Percentiles rank a stretch among this genome's conserved stretches.
Evolutionary conservation across 192 early-diverging fungal species (phyloP).

Genomic region (Backusella psychrophila): DNA sequence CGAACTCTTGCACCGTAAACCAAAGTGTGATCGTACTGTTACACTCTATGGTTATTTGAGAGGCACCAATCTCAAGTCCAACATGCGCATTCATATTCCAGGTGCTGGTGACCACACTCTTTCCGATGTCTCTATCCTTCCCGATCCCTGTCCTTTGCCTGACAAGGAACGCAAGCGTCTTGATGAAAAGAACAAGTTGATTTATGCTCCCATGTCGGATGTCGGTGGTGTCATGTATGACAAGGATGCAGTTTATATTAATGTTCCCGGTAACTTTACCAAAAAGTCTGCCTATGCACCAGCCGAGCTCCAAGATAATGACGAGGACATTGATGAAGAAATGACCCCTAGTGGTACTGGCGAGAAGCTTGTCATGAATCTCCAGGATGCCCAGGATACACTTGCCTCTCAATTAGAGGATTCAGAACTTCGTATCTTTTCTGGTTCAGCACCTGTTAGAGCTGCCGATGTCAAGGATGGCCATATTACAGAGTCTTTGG

Average conservation of each 20-base stretch:
- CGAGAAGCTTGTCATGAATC: constrained; percentile 88
- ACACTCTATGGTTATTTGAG: constrained; percentile 95
- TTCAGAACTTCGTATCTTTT: constrained; percentile 70
- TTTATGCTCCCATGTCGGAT: constrained; percentile 98
- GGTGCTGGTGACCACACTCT: constrained; percentile 90
- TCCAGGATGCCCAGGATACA: constrained; percentile 83
- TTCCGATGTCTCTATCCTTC: constrained; percentile 68
- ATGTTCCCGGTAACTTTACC: constrained; percentile 84
- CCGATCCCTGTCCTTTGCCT: constrained; percentile 97
- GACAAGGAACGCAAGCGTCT: constrained; percentile 88
- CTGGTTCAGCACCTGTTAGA: constrained; percentile 56
- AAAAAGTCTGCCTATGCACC: constrained; percentile 49
- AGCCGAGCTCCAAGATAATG: constrained; percentile 39
- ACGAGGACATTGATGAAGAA: constrained; percentile 36
- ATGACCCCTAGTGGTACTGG: constrained; percentile 50
- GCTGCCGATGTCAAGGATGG: constrained; percentile 44
- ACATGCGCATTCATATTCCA: constrained; percentile 91
- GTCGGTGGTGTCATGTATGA: constrained; percentile 99
- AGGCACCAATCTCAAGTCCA: constrained; percentile 90
- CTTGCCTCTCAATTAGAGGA: constrained; percentile 66
- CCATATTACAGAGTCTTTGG: constrained; percentile 27
- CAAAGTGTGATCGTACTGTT: constrained; percentile 89
- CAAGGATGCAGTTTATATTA: constrained; percentile 99
- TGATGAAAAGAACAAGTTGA: constrained; percentile 92
- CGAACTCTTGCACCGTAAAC: constrained; percentile 71